A percentile compares a stretch with the other conserved stretches of the same genome.
Conservation (phyloP, 2,329 filamentous ascomycete genomes). For the Penicillium sp. region DNA sequence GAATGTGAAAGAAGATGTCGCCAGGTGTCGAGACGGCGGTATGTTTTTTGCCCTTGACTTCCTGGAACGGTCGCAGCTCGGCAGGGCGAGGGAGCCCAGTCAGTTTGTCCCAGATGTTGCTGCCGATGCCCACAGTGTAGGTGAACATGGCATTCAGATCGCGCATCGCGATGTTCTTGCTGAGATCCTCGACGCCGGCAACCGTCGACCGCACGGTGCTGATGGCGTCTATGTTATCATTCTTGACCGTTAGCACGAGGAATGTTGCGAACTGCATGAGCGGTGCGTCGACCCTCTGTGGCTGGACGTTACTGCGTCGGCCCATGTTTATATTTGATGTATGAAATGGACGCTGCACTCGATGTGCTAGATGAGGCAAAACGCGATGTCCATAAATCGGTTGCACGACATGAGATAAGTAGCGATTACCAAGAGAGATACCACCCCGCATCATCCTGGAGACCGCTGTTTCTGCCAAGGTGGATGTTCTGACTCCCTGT, state of each 20-base stretch:
- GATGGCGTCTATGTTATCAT: constrained; percentile 30
- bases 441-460: neutral
- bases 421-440: neutral
- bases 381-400: neutral
- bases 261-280: constrained; percentile 54
- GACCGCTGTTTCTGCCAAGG: neutral
- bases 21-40: constrained; percentile 55
- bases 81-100: constrained; percentile 43
- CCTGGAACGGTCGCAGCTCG: constrained; percentile 51
- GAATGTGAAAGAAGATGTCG: constrained; percentile 58
- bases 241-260: constrained; percentile 45
- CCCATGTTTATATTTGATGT: neutral
- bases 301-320: constrained; percentile 24
- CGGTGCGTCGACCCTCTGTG: constrained; percentile 49
- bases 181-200: constrained; percentile 42
- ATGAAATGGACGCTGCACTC: neutral
- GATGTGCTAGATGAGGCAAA: neutral
- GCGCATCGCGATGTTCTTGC: constrained; percentile 54
- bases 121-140: constrained; percentile 55
- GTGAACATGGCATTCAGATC: constrained; percentile 45
- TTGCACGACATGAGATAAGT: neutral
- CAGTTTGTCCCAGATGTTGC: constrained; percentile 49
- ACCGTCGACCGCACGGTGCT: constrained; percentile 44
- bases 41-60: constrained; percentile 47
- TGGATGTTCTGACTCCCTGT: neutral